Conservation (phyloP, 805 yeast species). For the Pichia exigua region DNA sequence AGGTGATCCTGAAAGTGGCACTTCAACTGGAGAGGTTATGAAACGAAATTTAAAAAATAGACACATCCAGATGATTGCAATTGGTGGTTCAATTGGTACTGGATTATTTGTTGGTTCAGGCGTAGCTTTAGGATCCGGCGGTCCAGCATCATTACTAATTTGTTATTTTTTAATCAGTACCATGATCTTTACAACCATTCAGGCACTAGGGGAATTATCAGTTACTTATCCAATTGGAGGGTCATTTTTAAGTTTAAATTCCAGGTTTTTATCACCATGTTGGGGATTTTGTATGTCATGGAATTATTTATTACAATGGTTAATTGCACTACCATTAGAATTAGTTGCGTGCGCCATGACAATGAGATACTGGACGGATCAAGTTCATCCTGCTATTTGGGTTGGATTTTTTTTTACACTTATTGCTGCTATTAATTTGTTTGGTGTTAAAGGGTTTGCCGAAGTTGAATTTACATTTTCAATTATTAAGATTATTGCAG, state of each 20-base stretch:
- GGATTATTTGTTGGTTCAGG: slow-evolving; percentile 72
- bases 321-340: slow-evolving; percentile 41
- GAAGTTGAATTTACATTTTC: slow-evolving; percentile 55
- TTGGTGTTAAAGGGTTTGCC: slow-evolving; percentile 56
- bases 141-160: slow-evolving; percentile 59
- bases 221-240: slow-evolving; percentile 54
- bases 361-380: slow-evolving; percentile 37
- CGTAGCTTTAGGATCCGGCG: slow-evolving; percentile 47
- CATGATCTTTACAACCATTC: slow-evolving; percentile 50
- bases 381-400: slow-evolving; percentile 41
- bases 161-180: slow-evolving; percentile 50
- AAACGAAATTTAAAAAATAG: slow-evolving; percentile 45
- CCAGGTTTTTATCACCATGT: slow-evolving; percentile 47
- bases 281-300: slow-evolving; percentile 53
- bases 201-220: slow-evolving; percentile 52
- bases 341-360: slow-evolving; percentile 44
- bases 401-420: slow-evolving; percentile 43
- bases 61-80: slow-evolving; percentile 69
- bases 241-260: slow-evolving; percentile 46
- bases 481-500: slow-evolving; percentile 42
- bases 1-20: slow-evolving; percentile 33
- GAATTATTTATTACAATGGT: slow-evolving; percentile 45
- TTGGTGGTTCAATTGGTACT: slow-evolving; percentile 75
- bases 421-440: slow-evolving; percentile 41
- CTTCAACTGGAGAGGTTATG: slow-evolving; percentile 35